phyloP scores from a whole-genome alignment of 2,329 filamentous ascomycete species.

The Calonectria honghensis region DNA sequence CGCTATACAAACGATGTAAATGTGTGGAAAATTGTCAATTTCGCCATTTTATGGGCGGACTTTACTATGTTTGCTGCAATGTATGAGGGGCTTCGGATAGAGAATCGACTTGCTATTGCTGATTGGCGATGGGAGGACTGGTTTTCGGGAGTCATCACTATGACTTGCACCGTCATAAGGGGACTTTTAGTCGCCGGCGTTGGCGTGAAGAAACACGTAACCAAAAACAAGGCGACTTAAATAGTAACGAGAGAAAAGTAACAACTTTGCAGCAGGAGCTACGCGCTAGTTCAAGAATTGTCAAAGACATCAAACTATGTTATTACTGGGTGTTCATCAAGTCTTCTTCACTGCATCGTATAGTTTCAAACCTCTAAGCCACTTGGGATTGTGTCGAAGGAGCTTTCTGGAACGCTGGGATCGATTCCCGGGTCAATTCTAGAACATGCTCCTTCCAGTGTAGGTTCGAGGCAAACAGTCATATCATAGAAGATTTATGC shows the following conservation, averaged over 20 bases:
- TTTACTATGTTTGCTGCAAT: constrained; percentile 48
- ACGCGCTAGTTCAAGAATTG: background rate
- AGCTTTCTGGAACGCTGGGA: background rate
- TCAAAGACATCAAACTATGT: background rate
- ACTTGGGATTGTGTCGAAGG: background rate
- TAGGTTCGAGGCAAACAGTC: background rate
- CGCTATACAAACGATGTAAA: constrained; percentile 48
- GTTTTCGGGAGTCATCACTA: constrained; percentile 39
- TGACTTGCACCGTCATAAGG: constrained; percentile 41
- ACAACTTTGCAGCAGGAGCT: background rate
- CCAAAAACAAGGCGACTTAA: constrained; percentile 31
- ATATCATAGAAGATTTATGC: background rate
- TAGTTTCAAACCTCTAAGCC: background rate
- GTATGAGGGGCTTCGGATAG: constrained; percentile 41
- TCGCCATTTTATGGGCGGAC: constrained; percentile 46
- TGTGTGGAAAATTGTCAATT: constrained; percentile 50
- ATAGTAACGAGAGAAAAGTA: background rate
- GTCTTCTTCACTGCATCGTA: background rate
- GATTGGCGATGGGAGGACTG: constrained; percentile 48
- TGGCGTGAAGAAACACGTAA: constrained; percentile 36
- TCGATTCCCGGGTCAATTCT: background rate
- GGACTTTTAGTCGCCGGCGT: constrained; percentile 43
- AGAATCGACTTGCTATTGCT: constrained; percentile 33
- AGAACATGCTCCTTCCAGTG: background rate
- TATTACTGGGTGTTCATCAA: background rate